Evolutionary conservation across 129 eudicot genomes (phyloP).

Genomic region (Smallanthus sonchifolius): DNA sequence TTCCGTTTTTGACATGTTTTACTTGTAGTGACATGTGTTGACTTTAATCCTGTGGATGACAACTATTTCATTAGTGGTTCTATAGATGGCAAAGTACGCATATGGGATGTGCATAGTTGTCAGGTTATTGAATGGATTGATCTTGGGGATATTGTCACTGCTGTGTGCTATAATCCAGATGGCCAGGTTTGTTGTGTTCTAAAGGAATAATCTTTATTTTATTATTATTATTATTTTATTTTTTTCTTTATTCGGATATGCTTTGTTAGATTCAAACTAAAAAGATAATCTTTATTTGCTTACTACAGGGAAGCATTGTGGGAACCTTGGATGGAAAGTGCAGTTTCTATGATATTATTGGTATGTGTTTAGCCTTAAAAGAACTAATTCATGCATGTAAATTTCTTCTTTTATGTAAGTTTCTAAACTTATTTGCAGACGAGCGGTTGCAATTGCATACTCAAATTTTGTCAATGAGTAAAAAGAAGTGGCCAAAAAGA

Average conservation of each 20-base stretch:
- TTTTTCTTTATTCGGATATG: not conserved
- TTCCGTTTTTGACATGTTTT: not conserved
- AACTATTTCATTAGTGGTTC: conserved; percentile 57
- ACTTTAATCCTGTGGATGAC: conserved; percentile 56
- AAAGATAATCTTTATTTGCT: conserved; percentile 2
- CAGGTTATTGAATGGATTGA: conserved; percentile 58
- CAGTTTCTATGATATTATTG: conserved; percentile 58
- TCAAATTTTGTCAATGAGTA: conserved; percentile 51
- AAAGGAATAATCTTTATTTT: not conserved
- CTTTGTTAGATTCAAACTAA: not conserved
- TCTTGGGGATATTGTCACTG: conserved; percentile 47
- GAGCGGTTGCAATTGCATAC: conserved; percentile 43
- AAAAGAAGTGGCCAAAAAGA: conserved; percentile 69
- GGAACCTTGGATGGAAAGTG: conserved; percentile 83
- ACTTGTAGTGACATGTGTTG: conserved; percentile 77
- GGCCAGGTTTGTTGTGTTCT: conserved; percentile 43
- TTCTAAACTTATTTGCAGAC: conserved; percentile 32
- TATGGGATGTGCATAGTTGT: conserved; percentile 45
- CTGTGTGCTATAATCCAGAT: conserved; percentile 57
- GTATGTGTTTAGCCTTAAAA: conserved; percentile 28
- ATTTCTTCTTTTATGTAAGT: not conserved
- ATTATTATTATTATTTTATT: not conserved
- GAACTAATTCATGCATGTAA: not conserved
- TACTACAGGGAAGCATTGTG: conserved; percentile 71
- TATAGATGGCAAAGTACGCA: conserved; percentile 56